These are phyloP conservation scores for Fusarium pseudonygamai DNA, from an alignment of 2,329 filamentous ascomycete genomes.

Conservation along the genomic window DNA sequence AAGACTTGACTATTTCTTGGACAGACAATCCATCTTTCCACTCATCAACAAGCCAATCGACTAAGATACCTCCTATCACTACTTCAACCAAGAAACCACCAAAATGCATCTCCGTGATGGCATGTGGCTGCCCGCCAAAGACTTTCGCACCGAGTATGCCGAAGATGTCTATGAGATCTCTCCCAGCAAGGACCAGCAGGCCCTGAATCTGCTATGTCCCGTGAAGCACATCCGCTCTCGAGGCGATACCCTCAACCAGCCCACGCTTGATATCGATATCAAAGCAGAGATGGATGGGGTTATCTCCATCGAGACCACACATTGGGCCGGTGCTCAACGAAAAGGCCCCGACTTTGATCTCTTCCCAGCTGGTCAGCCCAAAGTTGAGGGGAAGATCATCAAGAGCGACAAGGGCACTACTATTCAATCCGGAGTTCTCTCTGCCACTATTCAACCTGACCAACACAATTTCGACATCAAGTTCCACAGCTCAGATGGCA, in stretches of 20 bases:
- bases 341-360: slow-evolving; percentile 53
- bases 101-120: slow-evolving; percentile 50
- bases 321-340: slow-evolving; percentile 51
- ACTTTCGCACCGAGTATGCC: slow-evolving; percentile 70
- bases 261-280: slow-evolving; percentile 58
- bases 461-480: slow-evolving; percentile 52
- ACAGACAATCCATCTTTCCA: background rate
- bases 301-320: slow-evolving; percentile 52
- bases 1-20: slow-evolving; percentile 11
- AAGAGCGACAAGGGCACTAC: slow-evolving; percentile 49
- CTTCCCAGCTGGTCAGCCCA: slow-evolving; percentile 49
- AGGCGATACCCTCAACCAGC: slow-evolving; percentile 65
- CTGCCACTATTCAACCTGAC: slow-evolving; percentile 48
- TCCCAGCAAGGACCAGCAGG: slow-evolving; percentile 55
- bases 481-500: slow-evolving; percentile 50
- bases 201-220: slow-evolving; percentile 65
- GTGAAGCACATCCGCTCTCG: slow-evolving; percentile 62
- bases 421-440: slow-evolving; percentile 49
- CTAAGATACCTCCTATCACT: background rate
- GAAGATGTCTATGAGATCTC: slow-evolving; percentile 67
- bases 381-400: slow-evolving; percentile 41
- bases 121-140: slow-evolving; percentile 72
- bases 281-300: slow-evolving; percentile 52
- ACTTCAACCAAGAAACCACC: background rate
- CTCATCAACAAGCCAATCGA: slow-evolving; percentile 14